phyloP scores from a whole-genome alignment of 1,284 basidiomycete genomes.

The Blastosporella zonata region DNA sequence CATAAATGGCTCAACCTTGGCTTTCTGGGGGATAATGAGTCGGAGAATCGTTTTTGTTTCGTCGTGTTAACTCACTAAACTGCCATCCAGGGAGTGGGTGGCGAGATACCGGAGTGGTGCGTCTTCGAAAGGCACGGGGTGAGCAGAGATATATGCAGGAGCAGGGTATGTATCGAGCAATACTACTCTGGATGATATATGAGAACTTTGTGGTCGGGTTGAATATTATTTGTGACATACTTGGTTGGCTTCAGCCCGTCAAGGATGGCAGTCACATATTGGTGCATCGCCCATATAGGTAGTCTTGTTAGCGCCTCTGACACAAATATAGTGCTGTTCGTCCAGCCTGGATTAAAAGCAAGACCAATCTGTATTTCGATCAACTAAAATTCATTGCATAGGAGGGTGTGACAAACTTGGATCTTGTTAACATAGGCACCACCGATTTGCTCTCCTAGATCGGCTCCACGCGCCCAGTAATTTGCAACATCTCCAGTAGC shows the following conservation, averaged over 20 bases:
- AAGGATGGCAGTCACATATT: conserved; percentile 44
- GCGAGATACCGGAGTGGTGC: conserved; percentile 57
- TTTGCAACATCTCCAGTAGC: conserved; percentile 45
- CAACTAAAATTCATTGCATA: not conserved
- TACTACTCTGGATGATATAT: conserved; percentile 35
- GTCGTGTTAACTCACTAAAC: conserved; percentile 23
- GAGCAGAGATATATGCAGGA: conserved; percentile 46
- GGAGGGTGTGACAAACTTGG: conserved; percentile 33
- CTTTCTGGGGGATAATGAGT: conserved; percentile 15
- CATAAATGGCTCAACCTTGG: conserved; percentile 36
- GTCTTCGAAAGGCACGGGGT: conserved; percentile 33
- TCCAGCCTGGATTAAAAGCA: conserved; percentile 49
- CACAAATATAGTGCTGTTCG: conserved; percentile 42
- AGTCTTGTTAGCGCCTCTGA: conserved; percentile 52
- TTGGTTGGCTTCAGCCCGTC: conserved; percentile 43
- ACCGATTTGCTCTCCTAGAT: conserved; percentile 51
- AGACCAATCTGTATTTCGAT: conserved; percentile 43
- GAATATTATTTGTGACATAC: conserved; percentile 29
- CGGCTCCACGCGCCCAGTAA: conserved; percentile 48
- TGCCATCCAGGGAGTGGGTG: conserved; percentile 29
- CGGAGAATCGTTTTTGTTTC: conserved; percentile 1
- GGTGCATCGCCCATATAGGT: conserved; percentile 50
- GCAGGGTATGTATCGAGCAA: conserved; percentile 54
- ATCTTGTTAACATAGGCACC: conserved; percentile 43
- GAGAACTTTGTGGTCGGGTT: not conserved